Evolutionary conservation across 495 filamentous ascomycete genomes (phyloP), one percentile per base, ranked within the genome.

Genomic region (Podospora pseudopauciseta): DNA sequence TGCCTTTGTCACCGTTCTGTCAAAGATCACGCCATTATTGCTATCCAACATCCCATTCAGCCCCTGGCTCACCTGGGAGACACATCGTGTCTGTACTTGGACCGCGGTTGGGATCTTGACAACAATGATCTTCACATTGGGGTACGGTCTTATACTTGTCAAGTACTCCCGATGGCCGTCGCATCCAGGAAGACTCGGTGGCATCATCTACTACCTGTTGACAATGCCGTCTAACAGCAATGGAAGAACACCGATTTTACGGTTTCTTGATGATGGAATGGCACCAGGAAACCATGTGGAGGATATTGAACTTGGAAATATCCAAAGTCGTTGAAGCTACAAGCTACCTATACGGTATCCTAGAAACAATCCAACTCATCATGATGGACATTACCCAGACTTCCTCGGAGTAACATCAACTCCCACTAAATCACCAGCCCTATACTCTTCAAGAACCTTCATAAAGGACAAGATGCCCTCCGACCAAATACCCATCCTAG

Each of bases 351-450:
- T 16, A 9, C 39, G 18, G 3, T 6, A 32, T 32, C 30, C 39
- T 49, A 49, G 39, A 5, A 49, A 9, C 39, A 49, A 49, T 16
- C 15, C 39, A 49, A 13, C 15, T 49, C 6, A 18, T 49, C 9
- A 5, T 13, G 2, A 49, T 49, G 30, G 30, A 4, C 30, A 49
- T 49, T 16, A 49, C 39, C 39, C 1, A 49, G 39, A 11, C 39
- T 18, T 49, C 15, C 39, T 49, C 2, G 39, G 39, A 13, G 5
- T 49, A 13, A 49, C 39, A 49, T 49, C 39, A 49, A 49, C 9
- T 49, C 39, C 39, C 19, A 81, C 20, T 27, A 69, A 71, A 0
- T 77, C 80, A 19, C 78, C 79, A 0, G 71, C 76, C 2, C 76
- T 71, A 67, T 77, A 82, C n/a, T 73, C 60, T 44, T 76, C 32